These are phyloP conservation scores for Dactylella cylindrospora DNA, from an alignment of 2,329 filamentous ascomycete species.

Conservation along the genomic window DNA sequence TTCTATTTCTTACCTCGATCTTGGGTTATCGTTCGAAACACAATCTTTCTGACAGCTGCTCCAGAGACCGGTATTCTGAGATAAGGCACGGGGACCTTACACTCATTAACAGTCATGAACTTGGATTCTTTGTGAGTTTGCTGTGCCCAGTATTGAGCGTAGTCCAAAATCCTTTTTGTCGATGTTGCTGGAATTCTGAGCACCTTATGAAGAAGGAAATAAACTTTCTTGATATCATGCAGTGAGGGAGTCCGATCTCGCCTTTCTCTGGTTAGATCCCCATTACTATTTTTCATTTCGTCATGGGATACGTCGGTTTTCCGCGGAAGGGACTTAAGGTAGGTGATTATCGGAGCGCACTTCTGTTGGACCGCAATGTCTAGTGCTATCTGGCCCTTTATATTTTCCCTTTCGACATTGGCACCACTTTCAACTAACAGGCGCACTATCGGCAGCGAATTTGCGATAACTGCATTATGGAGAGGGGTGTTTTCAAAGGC, in stretches of 20 bases:
- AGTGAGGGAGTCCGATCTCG: not conserved
- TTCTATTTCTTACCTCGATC: constrained; percentile 18
- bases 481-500: not conserved
- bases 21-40: constrained; percentile 8
- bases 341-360: not conserved
- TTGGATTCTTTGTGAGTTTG: not conserved
- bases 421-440: not conserved
- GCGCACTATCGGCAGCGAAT: not conserved
- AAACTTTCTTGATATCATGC: not conserved
- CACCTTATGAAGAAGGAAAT: not conserved
- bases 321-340: not conserved
- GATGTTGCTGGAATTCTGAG: not conserved
- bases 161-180: constrained; percentile 4
- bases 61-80: not conserved
- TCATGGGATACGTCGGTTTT: not conserved
- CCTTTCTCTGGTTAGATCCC: not conserved
- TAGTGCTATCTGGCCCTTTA: not conserved
- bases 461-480: constrained; percentile 3
- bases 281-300: not conserved
- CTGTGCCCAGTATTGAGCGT: constrained; percentile 9
- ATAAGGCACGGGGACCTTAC: not conserved
- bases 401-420: not conserved
- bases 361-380: not conserved
- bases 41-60: not conserved
- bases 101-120: not conserved